Base-by-base conservation (phyloP, 441 rosid species). In the Croton laevigatus region DNA sequence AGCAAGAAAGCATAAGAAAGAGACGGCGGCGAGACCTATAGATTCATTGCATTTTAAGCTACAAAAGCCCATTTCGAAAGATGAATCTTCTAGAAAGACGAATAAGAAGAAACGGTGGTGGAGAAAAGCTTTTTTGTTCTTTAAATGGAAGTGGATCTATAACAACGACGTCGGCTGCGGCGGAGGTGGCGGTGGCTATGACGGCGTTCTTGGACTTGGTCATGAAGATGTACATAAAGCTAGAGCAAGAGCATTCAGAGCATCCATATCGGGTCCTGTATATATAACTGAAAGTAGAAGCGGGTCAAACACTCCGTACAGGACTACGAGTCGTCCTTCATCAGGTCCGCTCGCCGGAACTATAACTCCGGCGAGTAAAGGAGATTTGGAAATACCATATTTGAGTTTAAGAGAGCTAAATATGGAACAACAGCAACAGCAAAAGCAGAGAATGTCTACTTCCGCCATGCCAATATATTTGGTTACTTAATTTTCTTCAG, bases 391-490 rank as follows among this genome's bases (percentile, higher is more conserved):
- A 37, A 72, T 86, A 59, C 97, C 92, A 22, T 89, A 93, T 71
- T 14, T 86, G 78, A 89, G 94, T 78, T 85, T 93, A 66, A 83
- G 91, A 79, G 93, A 93, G 71, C 91, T 91, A 16, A 91, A 67
- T 74, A 82, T 78, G 94, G 97, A 88, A 74, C 78, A 82, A 71
- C 85, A 83, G 53, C 71, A 77, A 37, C 83, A 81, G 23, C 84
- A 62, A 54, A 86, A 81, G 23, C 84, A 62, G 51, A 86, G 87
- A 77, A 66, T 76, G 46, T 75, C 84, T 51, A 76, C 89, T n/a
- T 82, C 94, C 45, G 76, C 97, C 22, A 52, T 76, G 77, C 96
- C 97, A 4, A 77, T 91, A 48, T 93, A 91, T 80, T 74, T 93
- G 75, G 97, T 93, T 71, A 89, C 94, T 66, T 91, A 6, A 0